A percentile compares a stretch with the other conserved stretches of the same genome.
These are phyloP conservation scores for Eutrema salsugineum DNA, from an alignment of 441 rosid genomes.

Conservation along the genomic window DNA sequence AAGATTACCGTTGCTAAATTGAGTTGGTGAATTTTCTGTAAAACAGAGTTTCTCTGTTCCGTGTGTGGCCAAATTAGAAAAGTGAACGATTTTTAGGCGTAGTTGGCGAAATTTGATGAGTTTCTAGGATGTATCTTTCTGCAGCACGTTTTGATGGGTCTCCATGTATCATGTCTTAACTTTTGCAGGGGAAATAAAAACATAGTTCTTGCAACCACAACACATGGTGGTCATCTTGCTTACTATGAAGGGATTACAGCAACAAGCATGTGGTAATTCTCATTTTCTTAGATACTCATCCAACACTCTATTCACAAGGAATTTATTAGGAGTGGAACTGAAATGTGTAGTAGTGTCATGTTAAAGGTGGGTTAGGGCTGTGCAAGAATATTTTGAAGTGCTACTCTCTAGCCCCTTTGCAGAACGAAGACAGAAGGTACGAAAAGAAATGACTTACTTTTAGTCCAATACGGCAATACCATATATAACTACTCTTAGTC, in stretches of 20 bases:
- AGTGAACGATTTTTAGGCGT: neutral
- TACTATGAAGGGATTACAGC: constrained; percentile 71
- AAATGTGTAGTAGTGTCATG: constrained; percentile 14
- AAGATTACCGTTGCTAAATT: neutral
- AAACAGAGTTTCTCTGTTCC: neutral
- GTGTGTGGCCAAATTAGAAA: neutral
- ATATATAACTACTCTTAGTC: neutral
- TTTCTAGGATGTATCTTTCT: neutral
- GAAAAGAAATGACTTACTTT: neutral
- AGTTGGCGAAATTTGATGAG: neutral
- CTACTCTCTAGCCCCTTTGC: constrained; percentile 53
- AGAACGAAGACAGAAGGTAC: constrained; percentile 49
- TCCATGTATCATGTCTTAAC: constrained; percentile 7
- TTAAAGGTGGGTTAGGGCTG: constrained; percentile 86
- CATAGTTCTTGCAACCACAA: constrained; percentile 62
- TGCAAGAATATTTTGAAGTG: constrained; percentile 57
- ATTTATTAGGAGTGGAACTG: neutral
- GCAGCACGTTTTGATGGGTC: neutral
- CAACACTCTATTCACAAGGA: neutral
- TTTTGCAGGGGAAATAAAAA: constrained; percentile 62
- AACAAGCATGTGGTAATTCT: constrained; percentile 63
- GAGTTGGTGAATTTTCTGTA: neutral
- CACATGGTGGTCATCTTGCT: constrained; percentile 87
- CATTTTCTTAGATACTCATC: neutral
- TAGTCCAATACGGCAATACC: neutral